These are phyloP conservation scores for Trichoderma aggressivum DNA, from an alignment of 2,329 filamentous ascomycete species.

Conservation along the genomic window DNA sequence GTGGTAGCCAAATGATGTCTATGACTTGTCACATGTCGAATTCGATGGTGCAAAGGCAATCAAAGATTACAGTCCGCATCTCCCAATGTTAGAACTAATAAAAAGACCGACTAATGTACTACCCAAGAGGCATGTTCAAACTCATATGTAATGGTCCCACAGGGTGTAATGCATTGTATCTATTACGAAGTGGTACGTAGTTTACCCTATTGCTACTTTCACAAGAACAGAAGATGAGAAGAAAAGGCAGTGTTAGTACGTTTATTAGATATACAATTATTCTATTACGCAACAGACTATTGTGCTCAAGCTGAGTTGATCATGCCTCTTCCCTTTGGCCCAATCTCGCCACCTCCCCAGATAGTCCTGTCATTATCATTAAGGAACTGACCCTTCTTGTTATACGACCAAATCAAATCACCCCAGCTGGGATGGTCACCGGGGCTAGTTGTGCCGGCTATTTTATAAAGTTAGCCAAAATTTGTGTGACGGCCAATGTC, in stretches of 20 bases:
- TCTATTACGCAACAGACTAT: not conserved
- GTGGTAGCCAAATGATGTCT: not conserved
- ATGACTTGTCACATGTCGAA: not conserved
- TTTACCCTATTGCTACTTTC: not conserved
- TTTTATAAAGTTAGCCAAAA: not conserved
- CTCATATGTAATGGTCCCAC: no score
- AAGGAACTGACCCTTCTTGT: not conserved
- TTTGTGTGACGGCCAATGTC: not conserved
- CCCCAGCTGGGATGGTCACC: not conserved
- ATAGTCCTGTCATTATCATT: not conserved
- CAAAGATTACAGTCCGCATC: not conserved
- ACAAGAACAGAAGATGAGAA: not conserved
- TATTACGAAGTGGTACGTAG: not conserved
- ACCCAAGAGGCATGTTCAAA: not conserved
- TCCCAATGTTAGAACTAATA: not conserved
- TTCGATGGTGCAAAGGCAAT: not conserved
- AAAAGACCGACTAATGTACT: accelerated
- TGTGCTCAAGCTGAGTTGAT: not conserved
- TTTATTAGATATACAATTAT: not conserved
- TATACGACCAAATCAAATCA: not conserved
- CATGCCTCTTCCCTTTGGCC: not conserved
- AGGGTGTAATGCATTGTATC: no score
- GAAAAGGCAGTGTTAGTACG: not conserved
- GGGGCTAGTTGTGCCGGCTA: not conserved
- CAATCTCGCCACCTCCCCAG: not conserved